Conservation (phyloP, 225 moss, liverwort and hornwort species). For the Lunularia cruciata region DNA sequence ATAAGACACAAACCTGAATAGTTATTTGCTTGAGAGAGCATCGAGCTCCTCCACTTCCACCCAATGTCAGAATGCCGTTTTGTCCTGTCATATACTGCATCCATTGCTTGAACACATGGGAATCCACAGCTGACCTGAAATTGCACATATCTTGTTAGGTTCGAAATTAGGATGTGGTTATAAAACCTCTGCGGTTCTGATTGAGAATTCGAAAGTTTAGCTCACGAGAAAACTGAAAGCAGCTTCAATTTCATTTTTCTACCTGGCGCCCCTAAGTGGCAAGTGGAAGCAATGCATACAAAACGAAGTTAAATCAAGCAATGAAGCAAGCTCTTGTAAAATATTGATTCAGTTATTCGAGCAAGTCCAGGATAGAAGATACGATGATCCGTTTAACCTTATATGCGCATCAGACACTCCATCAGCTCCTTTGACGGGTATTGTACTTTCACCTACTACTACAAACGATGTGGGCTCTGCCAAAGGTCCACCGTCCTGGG, state of each 20-base stretch:
- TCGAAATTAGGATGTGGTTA: background rate
- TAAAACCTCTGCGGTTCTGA: background rate
- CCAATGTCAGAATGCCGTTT: constrained; percentile 72
- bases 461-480: constrained; percentile 41
- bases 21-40: constrained; percentile 67
- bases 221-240: background rate
- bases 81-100: constrained; percentile 62
- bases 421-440: constrained; percentile 58
- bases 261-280: no score
- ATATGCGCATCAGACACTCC: constrained; percentile 64
- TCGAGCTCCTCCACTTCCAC: constrained; percentile 57
- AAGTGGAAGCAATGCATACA: constrained; percentile 2
- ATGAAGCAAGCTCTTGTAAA: no score
- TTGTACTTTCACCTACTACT: constrained; percentile 49
- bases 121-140: constrained; percentile 64
- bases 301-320: no score
- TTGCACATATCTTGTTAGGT: background rate
- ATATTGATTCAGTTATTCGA: no score
- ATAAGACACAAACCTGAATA: constrained; percentile 61
- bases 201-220: background rate
- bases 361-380: no score
- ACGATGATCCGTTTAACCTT: no score
- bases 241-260: background rate
- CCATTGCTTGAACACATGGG: constrained; percentile 71
- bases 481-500: constrained; percentile 35